Evolutionary conservation across 208 protist species (phyloP).

Genomic region (Acanthamoeba lugdunensis): DNA sequence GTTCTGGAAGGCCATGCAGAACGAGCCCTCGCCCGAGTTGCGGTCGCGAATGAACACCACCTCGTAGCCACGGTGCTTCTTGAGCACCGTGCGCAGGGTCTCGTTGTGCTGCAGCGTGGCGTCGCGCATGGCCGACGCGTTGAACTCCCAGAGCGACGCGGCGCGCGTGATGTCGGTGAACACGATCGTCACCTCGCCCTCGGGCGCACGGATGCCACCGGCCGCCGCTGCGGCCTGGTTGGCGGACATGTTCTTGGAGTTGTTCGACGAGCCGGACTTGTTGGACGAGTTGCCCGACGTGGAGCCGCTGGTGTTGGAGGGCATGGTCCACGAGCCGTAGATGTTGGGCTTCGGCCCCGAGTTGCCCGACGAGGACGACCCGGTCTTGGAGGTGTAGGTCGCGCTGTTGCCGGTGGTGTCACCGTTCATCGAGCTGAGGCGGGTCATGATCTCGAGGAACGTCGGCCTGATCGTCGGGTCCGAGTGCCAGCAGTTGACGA

Average conservation of each 20-base stretch:
- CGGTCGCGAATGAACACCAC: background rate
- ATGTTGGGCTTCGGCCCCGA: constrained; percentile 8
- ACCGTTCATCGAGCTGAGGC: constrained; percentile 47
- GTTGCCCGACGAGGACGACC: constrained; percentile 20
- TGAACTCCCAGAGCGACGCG: background rate
- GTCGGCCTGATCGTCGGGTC: constrained; percentile 57
- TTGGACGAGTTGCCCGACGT: constrained; percentile 24
- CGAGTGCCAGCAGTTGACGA: constrained; percentile 37
- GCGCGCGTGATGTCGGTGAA: background rate
- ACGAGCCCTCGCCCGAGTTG: background rate
- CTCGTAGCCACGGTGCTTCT: background rate
- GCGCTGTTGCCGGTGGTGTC: constrained; percentile 1
- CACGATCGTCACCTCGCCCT: background rate
- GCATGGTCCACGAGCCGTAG: background rate
- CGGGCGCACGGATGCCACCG: background rate
- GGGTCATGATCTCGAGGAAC: constrained; percentile 68
- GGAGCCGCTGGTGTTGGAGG: constrained; percentile 6
- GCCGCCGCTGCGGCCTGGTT: background rate
- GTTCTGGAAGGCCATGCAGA: constrained; percentile 65
- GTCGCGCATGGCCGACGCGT: background rate
- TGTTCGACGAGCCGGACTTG: constrained; percentile 1
- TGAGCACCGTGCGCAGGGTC: background rate
- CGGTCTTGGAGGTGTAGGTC: constrained; percentile 40
- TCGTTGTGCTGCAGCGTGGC: background rate
- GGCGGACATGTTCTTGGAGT: too few relatives aligned